Evolutionary conservation across 768 basidiomycete species (phyloP).

Genomic region (Hygrocybe punicea): DNA sequence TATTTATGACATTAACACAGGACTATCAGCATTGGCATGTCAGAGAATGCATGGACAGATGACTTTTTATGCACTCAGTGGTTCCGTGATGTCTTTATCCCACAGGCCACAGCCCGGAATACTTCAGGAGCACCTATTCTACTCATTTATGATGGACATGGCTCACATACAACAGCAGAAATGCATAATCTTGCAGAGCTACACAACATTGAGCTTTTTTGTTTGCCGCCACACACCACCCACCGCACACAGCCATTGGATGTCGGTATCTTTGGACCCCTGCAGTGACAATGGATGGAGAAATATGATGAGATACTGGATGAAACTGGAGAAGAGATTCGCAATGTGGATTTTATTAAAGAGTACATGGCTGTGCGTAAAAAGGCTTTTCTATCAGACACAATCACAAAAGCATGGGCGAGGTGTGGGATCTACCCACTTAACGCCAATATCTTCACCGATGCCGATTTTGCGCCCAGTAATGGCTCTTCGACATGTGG

Average conservation of each 20-base stretch:
- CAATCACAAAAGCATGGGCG: conserved; percentile 18
- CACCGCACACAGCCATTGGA: conserved; percentile 37
- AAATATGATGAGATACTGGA: conserved; percentile 17
- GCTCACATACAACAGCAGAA: conserved; percentile 13
- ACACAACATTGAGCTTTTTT: conserved; percentile 30
- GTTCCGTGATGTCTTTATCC: conserved; percentile 26
- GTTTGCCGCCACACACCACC: conserved; percentile 37
- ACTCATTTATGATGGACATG: conserved; percentile 26
- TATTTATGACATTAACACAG: background rate
- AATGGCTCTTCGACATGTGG: background rate
- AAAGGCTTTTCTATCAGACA: conserved; percentile 13
- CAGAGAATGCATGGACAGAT: conserved; percentile 27
- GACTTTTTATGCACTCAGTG: conserved; percentile 12
- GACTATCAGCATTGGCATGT: conserved; percentile 3
- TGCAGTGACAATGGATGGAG: conserved; percentile 28
- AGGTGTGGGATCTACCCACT: conserved; percentile 21
- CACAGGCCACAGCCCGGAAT: conserved; percentile 23
- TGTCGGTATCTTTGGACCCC: conserved; percentile 36
- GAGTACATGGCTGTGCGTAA: conserved; percentile 27
- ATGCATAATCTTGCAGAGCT: conserved; percentile 16
- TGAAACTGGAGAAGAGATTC: conserved; percentile 23
- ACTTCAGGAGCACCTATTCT: conserved; percentile 9
- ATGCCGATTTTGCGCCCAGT: conserved; percentile 10
- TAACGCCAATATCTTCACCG: conserved; percentile 5
- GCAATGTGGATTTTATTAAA: conserved; percentile 21